Base-by-base conservation (phyloP, 1,284 basidiomycete genomes). In the Cutaneotrichosporon sp. region DNA sequence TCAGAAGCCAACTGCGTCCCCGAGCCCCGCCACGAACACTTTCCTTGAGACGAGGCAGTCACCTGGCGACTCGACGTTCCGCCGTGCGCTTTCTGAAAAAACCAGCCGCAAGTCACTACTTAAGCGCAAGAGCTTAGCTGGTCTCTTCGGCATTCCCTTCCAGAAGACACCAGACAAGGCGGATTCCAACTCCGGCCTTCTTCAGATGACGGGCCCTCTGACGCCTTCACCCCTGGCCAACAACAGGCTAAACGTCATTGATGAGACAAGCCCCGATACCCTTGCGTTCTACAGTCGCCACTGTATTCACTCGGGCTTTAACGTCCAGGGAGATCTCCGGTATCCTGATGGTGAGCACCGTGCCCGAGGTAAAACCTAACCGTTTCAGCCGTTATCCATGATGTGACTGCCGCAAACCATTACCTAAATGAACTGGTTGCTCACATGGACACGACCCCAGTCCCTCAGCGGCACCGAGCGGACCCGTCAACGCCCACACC, bases 111-210 rank as follows among this genome's bases (percentile, higher is more conserved):
- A 49, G 26, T 34, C 52, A 12, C 4, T 73, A 2, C 71, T 69
- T 1, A 70, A 68, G 56, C 47, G 71, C 19, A 71, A 72, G 51
- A 66, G 63, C 37, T 56, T 74, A 8, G 61, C 55, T 5, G 69
- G 67, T 3, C 53, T 74, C 1, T 73, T 73, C 50, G 66, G 65
- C 9, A 26, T 64, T 1, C 27, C 55, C 10, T 37, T 66, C 42
- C 65, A 61, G 57, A 58, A 53, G 32, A 61, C 57, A 26, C n/a
- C 55, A 11, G 62, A 61, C 31, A 58, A 54, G 45, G 35, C 63
- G 32, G 57, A 49, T 17, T 33, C 59, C 14, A n/a, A 17, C 12
- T n/a, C 25, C 6, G n/a, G n/a, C n/a, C n/a, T n/a, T n/a, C n/a
- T n/a, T n/a, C n/a, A n/a, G n/a, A n/a, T n/a, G n/a, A n/a, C n/a